Evolutionary conservation across 2,329 filamentous ascomycete species (phyloP), one percentile per base, ranked within the genome.

Genomic region (Talaromyces sp.): DNA sequence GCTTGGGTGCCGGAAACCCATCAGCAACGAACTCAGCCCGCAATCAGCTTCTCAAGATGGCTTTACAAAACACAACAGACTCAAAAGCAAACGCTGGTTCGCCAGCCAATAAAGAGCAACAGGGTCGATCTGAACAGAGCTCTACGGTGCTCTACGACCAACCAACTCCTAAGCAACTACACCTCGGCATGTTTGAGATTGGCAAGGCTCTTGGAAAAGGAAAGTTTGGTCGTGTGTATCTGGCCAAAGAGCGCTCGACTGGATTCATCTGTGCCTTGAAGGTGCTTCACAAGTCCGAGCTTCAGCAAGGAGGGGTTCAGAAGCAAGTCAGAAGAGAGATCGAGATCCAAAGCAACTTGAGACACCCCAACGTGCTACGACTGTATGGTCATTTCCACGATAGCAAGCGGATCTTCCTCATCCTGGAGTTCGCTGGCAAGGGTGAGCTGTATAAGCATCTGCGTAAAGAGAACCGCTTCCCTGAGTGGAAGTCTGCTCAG

Each of bases 161-260:
- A 71, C 83, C 86, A 40, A 75, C 66, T 61, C 76, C 79, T 3
- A 81, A 79, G 62, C 73, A 92, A 68, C 93, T 93, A 77, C 91
- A 96, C 73, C 85, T 96, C 3, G 90, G 91, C 77, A 96, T 96
- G 91, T 96, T 96, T 75, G 92, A 96, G 76, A 96, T 96, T 67
- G 91, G 91, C 42, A 89, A 91, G 68, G 90, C 91, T 1, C 81
- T 96, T 3, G 91, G 91, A 60, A 95, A 95, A 78, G 91, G 91
- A 66, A 96, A 95, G 74, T 96, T 95, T 71, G 91, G 91, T 1
- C 85, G 91, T 52, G 91, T 96, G 2, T 96, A 96, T 73, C 85
- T 96, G 31, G 91, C 90, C 56, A 88, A 91, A 62, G 91, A 95
- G 77, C 86, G 90, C 63, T 86, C 83, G 50, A 90, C 86, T 28